phyloP scores from a whole-genome alignment of 805 yeast genomes.

The Wickerhamomyces chaumierensis region DNA sequence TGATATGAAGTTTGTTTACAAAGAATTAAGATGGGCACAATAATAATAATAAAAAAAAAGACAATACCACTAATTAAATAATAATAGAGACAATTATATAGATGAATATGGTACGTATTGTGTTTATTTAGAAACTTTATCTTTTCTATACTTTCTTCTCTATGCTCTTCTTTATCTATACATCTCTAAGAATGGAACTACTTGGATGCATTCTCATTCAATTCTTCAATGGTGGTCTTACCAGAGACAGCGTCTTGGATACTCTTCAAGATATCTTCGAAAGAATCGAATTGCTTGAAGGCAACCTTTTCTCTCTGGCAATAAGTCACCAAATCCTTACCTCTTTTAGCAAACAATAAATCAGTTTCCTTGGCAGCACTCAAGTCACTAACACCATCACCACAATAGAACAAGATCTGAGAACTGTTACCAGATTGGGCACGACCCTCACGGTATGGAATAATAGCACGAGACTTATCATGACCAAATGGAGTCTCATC shows the following conservation, averaged over 20 bases:
- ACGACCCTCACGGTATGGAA: slow-evolving; percentile 24
- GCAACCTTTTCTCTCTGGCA: slow-evolving; percentile 77
- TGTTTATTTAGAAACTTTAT: too few species aligned
- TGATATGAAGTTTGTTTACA: slow-evolving; percentile 39
- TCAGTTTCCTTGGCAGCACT: slow-evolving; percentile 95
- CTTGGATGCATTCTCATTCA: slow-evolving; percentile 23
- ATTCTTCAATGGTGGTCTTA: slow-evolving; percentile 22
- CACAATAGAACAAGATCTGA: slow-evolving; percentile 81
- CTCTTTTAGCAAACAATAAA: slow-evolving; percentile 84
- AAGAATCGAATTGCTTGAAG: slow-evolving; percentile 70
- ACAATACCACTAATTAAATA: too few species aligned
- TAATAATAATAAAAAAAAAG: too few species aligned
- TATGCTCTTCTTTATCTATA: too few species aligned
- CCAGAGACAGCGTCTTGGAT: slow-evolving; percentile 44
- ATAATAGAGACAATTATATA: too few species aligned
- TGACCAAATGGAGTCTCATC: slow-evolving; percentile 90
- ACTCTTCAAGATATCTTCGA: slow-evolving; percentile 58
- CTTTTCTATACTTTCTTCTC: too few species aligned
- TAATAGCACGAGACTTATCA: slow-evolving; percentile 80
- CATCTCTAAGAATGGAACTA: too few species aligned
- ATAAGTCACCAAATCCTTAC: slow-evolving; percentile 78
- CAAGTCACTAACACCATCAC: slow-evolving; percentile 95
- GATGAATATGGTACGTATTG: too few species aligned
- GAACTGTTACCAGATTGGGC: slow-evolving; percentile 19
- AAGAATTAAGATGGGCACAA: slow-evolving; percentile 19